These are phyloP conservation scores for Apiospora saccharicola DNA, from an alignment of 2,329 filamentous ascomycete species.

Conservation along the genomic window DNA sequence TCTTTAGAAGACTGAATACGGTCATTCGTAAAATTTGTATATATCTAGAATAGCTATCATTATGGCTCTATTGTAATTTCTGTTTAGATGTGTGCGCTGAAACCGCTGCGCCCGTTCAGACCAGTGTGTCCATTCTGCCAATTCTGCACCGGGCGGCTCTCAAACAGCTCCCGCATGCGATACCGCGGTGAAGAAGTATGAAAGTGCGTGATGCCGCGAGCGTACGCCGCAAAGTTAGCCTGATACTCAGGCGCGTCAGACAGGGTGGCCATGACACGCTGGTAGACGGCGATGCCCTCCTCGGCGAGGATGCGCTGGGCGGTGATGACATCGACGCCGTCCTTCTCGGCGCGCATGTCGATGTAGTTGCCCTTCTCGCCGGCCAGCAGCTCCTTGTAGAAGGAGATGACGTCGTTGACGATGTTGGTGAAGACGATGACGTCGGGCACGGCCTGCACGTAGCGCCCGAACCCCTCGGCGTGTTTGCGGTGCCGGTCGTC, in stretches of 20 bases:
- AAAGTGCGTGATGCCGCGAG: conserved; percentile 28
- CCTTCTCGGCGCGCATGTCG: conserved; percentile 26
- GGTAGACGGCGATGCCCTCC: background rate
- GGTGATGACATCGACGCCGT: conserved; percentile 19
- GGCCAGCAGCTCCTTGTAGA: conserved; percentile 28
- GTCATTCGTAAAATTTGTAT: no score
- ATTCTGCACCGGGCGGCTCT: background rate
- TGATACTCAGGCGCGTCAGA: conserved; percentile 26
- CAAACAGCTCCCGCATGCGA: conserved; percentile 26
- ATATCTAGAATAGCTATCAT: no score
- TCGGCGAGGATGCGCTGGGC: background rate
- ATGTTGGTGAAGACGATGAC: conserved; percentile 28
- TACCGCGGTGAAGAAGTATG: conserved; percentile 28
- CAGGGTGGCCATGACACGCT: conserved; percentile 21
- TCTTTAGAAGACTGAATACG: no score
- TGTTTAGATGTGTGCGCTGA: background rate
- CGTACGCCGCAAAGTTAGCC: conserved; percentile 28
- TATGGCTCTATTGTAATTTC: background rate
- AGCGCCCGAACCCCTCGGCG: background rate
- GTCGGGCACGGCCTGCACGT: conserved; percentile 26
- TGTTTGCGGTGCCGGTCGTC: background rate
- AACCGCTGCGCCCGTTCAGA: background rate
- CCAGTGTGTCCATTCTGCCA: background rate
- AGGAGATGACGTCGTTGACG: conserved; percentile 29
- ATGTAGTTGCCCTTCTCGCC: conserved; percentile 29